Percentiles rank a stretch among this genome's conserved stretches.
phyloP scores from a whole-genome alignment of 2,329 filamentous ascomycete species.

The Colletotrichum falcatum region DNA sequence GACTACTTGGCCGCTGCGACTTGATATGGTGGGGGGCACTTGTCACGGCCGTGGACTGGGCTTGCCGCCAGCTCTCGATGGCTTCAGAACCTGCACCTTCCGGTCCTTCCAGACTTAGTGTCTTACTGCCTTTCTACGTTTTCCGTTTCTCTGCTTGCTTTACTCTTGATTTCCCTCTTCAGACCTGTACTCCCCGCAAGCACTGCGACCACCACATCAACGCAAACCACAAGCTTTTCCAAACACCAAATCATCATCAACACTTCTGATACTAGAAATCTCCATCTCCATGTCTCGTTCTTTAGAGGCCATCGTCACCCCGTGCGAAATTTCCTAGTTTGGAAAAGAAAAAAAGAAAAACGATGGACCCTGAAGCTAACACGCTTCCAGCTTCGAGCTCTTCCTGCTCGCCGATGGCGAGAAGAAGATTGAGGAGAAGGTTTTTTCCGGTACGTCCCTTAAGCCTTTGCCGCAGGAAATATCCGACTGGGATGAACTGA shows the following conservation, averaged over 20 bases:
- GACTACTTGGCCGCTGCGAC: neutral
- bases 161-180: neutral
- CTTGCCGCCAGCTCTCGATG: neutral
- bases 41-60: neutral
- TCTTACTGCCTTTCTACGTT: neutral
- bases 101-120: neutral
- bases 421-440: slow-evolving; percentile 91
- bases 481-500: neutral
- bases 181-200: neutral
- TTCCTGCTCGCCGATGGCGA: slow-evolving; percentile 90
- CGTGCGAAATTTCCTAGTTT: slow-evolving; percentile 16
- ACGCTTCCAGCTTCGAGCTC: slow-evolving; percentile 80
- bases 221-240: neutral
- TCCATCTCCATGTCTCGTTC: neutral
- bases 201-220: neutral
- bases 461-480: slow-evolving; percentile 18
- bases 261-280: neutral
- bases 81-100: neutral
- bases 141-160: neutral
- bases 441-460: slow-evolving; percentile 83
- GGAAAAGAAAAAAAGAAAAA: neutral
- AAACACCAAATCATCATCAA: neutral
- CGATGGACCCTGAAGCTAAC: neutral
- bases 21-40: neutral
- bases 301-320: neutral